Conservation (phyloP, 1,139 yeast species). For the Nadsonia commutata region DNA sequence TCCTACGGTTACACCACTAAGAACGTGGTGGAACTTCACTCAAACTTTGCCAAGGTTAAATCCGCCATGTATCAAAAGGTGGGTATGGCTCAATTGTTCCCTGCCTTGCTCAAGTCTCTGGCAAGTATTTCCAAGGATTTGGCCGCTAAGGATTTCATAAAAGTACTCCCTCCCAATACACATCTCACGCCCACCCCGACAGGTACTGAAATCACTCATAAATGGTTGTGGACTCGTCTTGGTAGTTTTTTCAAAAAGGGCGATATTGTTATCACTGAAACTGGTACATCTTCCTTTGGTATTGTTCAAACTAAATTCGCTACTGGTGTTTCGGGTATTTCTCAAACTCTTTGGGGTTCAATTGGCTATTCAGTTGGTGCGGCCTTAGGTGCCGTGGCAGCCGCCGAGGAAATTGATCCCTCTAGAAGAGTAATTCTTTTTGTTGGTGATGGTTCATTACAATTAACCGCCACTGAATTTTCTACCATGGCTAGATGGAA, state of each 20-base stretch:
- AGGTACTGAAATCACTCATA: conserved; percentile 41
- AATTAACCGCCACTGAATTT: conserved; percentile 76
- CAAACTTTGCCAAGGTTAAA: conserved; percentile 69
- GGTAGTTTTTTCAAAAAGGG: conserved; percentile 65
- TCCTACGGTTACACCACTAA: conserved; percentile 67
- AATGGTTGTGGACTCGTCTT: conserved; percentile 70
- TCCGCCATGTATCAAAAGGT: conserved; percentile 66
- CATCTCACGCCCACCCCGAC: conserved; percentile 17
- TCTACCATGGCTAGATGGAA: conserved; percentile 74
- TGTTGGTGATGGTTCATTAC: conserved; percentile 85
- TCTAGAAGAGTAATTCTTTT: conserved; percentile 62
- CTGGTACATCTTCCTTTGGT: conserved; percentile 87
- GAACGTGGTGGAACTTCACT: conserved; percentile 76
- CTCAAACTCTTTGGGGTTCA: conserved; percentile 85
- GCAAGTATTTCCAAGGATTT: conserved; percentile 7
- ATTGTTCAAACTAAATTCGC: conserved; percentile 71
- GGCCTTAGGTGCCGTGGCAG: conserved; percentile 71
- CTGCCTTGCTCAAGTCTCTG: conserved; percentile 25
- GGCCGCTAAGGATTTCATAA: conserved; percentile 8
- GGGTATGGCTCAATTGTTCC: conserved; percentile 58
- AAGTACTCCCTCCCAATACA: conserved; percentile 13
- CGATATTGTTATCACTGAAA: conserved; percentile 70
- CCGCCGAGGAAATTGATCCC: conserved; percentile 61
- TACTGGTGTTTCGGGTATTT: conserved; percentile 54
- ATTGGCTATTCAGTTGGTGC: conserved; percentile 84